Percentiles rank a stretch among this genome's conserved stretches.
These are phyloP conservation scores for Ophiocordyceps camponoti-floridani DNA, from an alignment of 2,329 filamentous ascomycete species.

Conservation along the genomic window DNA sequence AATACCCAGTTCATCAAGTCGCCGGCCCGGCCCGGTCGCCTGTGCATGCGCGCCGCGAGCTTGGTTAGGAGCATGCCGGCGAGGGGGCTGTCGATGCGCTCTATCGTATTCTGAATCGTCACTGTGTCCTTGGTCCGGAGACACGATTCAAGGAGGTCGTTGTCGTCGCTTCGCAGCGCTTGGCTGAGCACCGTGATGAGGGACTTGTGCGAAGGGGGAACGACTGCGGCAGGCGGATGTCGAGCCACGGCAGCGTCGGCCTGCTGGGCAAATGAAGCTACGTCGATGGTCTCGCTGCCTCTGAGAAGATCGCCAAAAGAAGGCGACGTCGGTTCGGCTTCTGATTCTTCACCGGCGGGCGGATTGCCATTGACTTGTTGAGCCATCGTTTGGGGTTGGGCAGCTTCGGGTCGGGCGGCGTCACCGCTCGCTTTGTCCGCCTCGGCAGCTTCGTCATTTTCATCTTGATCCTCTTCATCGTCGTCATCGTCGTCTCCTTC, in stretches of 20 bases:
- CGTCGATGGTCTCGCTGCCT: conserved; percentile 58
- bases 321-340: conserved; percentile 35
- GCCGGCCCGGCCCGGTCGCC: conserved; percentile 73
- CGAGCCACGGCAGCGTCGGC: conserved; percentile 15
- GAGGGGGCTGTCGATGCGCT: conserved; percentile 71
- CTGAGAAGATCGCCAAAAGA: conserved; percentile 80
- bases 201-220: conserved; percentile 55
- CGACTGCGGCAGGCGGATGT: conserved; percentile 28
- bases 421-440: not conserved
- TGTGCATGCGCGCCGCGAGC: conserved; percentile 72
- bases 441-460: conserved; percentile 2
- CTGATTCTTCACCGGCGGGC: conserved; percentile 17
- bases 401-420: conserved; percentile 4
- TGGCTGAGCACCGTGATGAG: conserved; percentile 86
- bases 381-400: conserved; percentile 1
- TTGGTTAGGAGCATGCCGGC: conserved; percentile 65
- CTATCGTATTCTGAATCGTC: conserved; percentile 75
- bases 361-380: conserved; percentile 10
- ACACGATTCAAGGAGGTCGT: conserved; percentile 77
- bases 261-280: conserved; percentile 40
- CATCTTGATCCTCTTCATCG: conserved; percentile 15
- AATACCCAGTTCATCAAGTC: conserved; percentile 91
- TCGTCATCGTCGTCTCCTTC: conserved; percentile 27
- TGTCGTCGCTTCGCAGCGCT: conserved; percentile 82
- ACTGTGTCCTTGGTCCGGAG: conserved; percentile 60